Conservation (phyloP, 202 grass and related monocot species). For the Bolboschoenoplectus hybrid region DNA sequence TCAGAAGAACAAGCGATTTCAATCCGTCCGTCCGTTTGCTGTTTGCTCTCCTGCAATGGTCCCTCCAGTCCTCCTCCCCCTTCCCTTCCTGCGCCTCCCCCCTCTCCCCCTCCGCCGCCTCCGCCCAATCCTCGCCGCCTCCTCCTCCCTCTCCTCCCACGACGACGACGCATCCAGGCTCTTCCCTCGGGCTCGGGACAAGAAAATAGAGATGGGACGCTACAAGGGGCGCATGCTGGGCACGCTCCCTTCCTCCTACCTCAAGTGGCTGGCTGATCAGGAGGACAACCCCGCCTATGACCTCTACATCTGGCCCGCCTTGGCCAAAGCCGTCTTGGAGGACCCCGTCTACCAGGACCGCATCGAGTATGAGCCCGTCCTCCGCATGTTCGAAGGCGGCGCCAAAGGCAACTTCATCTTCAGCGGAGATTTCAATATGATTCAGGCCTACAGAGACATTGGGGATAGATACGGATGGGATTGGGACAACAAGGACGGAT, state of each 20-base stretch:
- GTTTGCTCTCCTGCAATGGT: neutral
- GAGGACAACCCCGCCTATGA: slow-evolving; percentile 56
- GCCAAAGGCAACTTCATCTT: slow-evolving; percentile 42
- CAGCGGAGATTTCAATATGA: slow-evolving; percentile 30
- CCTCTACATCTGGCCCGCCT: slow-evolving; percentile 41
- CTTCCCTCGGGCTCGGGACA: slow-evolving; percentile 47
- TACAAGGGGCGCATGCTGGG: slow-evolving; percentile 77
- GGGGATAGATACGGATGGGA: slow-evolving; percentile 78
- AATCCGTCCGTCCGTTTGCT: too few relatives aligned
- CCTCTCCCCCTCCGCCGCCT: neutral
- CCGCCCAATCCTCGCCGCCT: neutral
- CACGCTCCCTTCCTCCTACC: slow-evolving; percentile 73
- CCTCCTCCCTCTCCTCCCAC: neutral
- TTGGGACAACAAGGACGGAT: slow-evolving; percentile 65
- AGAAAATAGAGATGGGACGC: slow-evolving; percentile 62
- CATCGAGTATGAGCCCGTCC: slow-evolving; percentile 78
- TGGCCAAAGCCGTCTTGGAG: slow-evolving; percentile 63
- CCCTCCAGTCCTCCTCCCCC: neutral
- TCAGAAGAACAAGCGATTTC: too few relatives aligned
- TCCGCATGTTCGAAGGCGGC: slow-evolving; percentile 72
- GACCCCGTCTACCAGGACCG: slow-evolving; percentile 76
- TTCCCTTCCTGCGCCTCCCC: neutral
- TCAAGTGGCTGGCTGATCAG: slow-evolving; percentile 58
- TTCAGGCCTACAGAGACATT: slow-evolving; percentile 63
- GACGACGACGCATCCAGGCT: neutral